A percentile compares a stretch with the other conserved stretches of the same genome.
phyloP scores from a whole-genome alignment of 2,329 filamentous ascomycete species.

The Hypoxylon sp. region DNA sequence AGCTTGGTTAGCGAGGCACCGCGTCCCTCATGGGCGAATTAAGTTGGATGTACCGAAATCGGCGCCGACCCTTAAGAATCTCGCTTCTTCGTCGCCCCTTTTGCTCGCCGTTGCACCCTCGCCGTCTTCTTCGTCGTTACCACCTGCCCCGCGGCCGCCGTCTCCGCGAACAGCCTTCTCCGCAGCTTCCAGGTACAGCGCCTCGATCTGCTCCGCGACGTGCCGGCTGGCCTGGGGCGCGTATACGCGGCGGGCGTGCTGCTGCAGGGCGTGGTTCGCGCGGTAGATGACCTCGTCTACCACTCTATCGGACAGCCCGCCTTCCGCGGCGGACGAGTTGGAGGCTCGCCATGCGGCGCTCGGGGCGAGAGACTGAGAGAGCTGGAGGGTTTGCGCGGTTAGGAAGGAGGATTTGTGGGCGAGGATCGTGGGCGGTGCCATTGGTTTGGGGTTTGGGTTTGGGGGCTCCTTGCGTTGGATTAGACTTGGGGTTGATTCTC shows the following conservation, averaged over 20 bases:
- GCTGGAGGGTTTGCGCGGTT: constrained; percentile 69
- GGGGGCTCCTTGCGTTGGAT: neutral
- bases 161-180: constrained; percentile 51
- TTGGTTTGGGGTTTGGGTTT: constrained; percentile 50
- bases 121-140: constrained; percentile 52
- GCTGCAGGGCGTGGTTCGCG: constrained; percentile 72
- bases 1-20: neutral
- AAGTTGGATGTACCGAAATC: constrained; percentile 43
- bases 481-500: neutral
- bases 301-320: constrained; percentile 59
- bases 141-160: constrained; percentile 55
- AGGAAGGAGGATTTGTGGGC: constrained; percentile 75
- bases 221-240: constrained; percentile 76
- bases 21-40: neutral
- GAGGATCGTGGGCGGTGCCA: constrained; percentile 66
- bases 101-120: constrained; percentile 54
- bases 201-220: constrained; percentile 79
- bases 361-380: constrained; percentile 70
- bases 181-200: constrained; percentile 68
- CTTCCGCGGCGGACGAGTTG: constrained; percentile 57
- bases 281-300: constrained; percentile 69
- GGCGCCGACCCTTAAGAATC: constrained; percentile 41
- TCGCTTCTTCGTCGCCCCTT: constrained; percentile 50
- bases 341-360: constrained; percentile 65
- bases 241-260: constrained; percentile 75